Base-by-base conservation (phyloP, 73 alveolate species). In the Paramecium biaurelia region DNA sequence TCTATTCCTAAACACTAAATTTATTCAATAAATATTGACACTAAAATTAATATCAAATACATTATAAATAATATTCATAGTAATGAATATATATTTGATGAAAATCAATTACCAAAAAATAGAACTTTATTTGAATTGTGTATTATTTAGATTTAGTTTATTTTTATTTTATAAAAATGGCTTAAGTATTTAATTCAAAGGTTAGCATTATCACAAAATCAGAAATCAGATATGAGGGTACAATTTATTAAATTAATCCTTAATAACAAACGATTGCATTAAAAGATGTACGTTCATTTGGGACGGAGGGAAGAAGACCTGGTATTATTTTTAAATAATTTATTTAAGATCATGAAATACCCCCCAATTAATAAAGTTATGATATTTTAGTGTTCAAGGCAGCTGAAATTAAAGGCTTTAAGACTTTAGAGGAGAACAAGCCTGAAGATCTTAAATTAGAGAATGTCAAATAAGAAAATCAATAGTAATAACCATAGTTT, bases 261-360 rank as follows among this genome's bases (percentile, higher is more conserved):
- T 12, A 76, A 30, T 49, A 89, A 70, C 23, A 76, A 38, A 89
- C 94, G 9, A 67, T 89, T 23, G 94, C 94, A 14, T 89, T 89
- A 42, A 89, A 89, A 70, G 87, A 89, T 43, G 94, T 89, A 38
- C 58, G 85, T 20, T 89, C 94, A 43, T 89, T 89, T 63, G 94
- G 94, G 28, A 89, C 94, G 9, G 94, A 89, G 43, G 94, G 94
- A 43, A 68, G 94, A 70, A 68, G 88, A 41, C 92, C 92, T 23
- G 94, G 94, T 45, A 89, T 57, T 42, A 37, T 42, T 18, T 76
- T 79, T 79, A 23, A 43, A 45, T 12, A 18, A 53, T 1, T n/a
- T 10, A 79, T 79, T 21, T 79, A 37, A 79, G 90, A 79, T 42
- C 90, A 79, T 70, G 94, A 89, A 89, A 89, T 89, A 18, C 94